A percentile compares a stretch with the other conserved stretches of the same genome.
These are phyloP conservation scores for Cryptococcus sp. DNA, from an alignment of 1,284 basidiomycete genomes.

Conservation along the genomic window DNA sequence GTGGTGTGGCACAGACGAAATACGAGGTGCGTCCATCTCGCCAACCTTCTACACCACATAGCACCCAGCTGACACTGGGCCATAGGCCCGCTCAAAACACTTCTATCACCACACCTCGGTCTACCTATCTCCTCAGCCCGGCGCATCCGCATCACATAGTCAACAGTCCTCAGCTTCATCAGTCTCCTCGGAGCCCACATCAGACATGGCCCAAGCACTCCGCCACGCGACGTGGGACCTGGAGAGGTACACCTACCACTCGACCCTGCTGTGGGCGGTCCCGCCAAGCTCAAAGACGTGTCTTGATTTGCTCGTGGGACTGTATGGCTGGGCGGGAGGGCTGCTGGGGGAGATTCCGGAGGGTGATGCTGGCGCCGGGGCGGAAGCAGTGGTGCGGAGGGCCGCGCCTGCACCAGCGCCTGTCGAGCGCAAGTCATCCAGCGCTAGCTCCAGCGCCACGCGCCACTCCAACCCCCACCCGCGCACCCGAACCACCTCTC, in stretches of 20 bases:
- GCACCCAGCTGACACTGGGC: neutral
- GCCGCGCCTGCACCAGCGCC: too few species aligned
- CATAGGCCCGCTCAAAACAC: conserved; percentile 40
- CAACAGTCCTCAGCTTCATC: conserved; percentile 5
- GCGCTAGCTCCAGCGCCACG: neutral
- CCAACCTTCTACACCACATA: neutral
- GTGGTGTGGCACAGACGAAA: conserved; percentile 34
- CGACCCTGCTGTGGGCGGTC: conserved; percentile 44
- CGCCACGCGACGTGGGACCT: conserved; percentile 45
- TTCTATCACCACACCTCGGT: conserved; percentile 42
- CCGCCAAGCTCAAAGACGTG: conserved; percentile 46
- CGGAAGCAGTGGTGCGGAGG: too few species aligned
- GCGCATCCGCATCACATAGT: neutral
- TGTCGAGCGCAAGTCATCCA: neutral
- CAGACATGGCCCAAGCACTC: conserved; percentile 38
- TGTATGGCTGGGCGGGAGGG: conserved; percentile 45
- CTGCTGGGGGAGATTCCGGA: conserved; percentile 28
- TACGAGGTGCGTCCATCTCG: conserved; percentile 40
- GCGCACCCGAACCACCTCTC: neutral
- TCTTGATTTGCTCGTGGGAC: conserved; percentile 42
- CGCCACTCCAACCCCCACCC: neutral
- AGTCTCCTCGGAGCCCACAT: conserved; percentile 9
- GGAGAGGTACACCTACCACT: conserved; percentile 44
- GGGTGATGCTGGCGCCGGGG: neutral
- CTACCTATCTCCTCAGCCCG: conserved; percentile 32